phyloP scores from a whole-genome alignment of 1,139 yeast species.

The Arxiozyma heterogenica region DNA sequence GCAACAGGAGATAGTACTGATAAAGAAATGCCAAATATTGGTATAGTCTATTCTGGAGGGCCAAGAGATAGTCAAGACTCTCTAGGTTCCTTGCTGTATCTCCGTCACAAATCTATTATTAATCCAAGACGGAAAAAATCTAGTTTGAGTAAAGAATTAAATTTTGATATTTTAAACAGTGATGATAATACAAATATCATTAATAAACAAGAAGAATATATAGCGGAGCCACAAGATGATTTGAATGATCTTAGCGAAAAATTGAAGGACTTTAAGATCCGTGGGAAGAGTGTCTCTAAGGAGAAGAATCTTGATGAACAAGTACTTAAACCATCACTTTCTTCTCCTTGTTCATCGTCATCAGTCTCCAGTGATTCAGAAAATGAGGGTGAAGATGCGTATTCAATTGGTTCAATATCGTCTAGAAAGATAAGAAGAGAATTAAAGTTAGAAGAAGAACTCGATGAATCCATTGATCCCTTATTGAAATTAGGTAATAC shows the following conservation, averaged over 20 bases:
- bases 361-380: not conserved
- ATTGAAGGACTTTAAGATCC: conserved; percentile 1
- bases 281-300: not conserved
- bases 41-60: conserved; percentile 19
- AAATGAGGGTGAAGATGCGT: not conserved
- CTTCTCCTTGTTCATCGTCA: conserved; percentile 2
- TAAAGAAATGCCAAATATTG: conserved; percentile 8
- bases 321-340: not conserved
- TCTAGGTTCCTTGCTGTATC: conserved; percentile 14
- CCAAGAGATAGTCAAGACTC: conserved; percentile 24
- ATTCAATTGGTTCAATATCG: conserved; percentile 25
- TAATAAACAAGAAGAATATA: not conserved
- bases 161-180: not conserved
- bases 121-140: conserved; percentile 15
- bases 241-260: conserved; percentile 1
- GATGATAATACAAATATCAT: not conserved
- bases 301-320: not conserved
- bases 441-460: conserved; percentile 15
- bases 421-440: conserved; percentile 21
- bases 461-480: conserved; percentile 28
- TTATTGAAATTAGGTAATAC: conserved; percentile 14
- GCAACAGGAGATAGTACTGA: not conserved
- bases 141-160: conserved; percentile 20
- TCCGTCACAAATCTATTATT: conserved; percentile 7
- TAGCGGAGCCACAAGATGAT: not conserved